phyloP scores from a whole-genome alignment of 2,329 filamentous ascomycete genomes.

The Penicillium rolfsii region DNA sequence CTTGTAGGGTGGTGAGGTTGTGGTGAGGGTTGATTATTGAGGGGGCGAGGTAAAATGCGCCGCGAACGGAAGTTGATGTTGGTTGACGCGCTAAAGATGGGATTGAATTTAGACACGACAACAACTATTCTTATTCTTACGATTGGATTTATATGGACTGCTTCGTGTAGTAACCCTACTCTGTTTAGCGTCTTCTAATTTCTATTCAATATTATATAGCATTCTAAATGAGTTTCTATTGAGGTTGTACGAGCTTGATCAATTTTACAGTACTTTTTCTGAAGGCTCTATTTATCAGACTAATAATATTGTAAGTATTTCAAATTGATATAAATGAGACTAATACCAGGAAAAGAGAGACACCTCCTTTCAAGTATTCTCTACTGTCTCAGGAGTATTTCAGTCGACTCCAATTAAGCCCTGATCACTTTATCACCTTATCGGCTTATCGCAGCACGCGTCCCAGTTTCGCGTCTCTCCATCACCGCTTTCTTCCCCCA shows the following conservation, averaged over 20 bases:
- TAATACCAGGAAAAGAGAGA: neutral
- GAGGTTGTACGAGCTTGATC: too few relatives aligned
- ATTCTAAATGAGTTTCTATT: too few relatives aligned
- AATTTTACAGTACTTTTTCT: too few relatives aligned
- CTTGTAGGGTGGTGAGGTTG: neutral
- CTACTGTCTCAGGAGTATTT: neutral
- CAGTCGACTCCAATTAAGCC: neutral
- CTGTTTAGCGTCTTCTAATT: too few relatives aligned
- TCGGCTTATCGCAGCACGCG: conserved; percentile 33
- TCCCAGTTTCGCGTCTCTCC: conserved; percentile 35
- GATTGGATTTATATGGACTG: too few relatives aligned
- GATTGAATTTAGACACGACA: neutral
- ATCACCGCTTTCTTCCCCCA: conserved; percentile 13
- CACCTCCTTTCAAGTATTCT: neutral
- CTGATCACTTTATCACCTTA: neutral
- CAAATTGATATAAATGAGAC: neutral
- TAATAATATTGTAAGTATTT: too few relatives aligned
- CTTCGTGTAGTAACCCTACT: neutral
- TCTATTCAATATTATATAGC: too few relatives aligned
- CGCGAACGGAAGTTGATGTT: conserved; percentile 4
- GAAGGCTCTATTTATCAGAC: too few relatives aligned
- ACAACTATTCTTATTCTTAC: too few relatives aligned
- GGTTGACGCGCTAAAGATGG: neutral
- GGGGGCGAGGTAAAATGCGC: neutral
- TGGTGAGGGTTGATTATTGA: neutral